Evolutionary conservation across 495 filamentous ascomycete genomes (phyloP), one percentile per base, ranked within the genome.

Genomic region (Cercophora samala): DNA sequence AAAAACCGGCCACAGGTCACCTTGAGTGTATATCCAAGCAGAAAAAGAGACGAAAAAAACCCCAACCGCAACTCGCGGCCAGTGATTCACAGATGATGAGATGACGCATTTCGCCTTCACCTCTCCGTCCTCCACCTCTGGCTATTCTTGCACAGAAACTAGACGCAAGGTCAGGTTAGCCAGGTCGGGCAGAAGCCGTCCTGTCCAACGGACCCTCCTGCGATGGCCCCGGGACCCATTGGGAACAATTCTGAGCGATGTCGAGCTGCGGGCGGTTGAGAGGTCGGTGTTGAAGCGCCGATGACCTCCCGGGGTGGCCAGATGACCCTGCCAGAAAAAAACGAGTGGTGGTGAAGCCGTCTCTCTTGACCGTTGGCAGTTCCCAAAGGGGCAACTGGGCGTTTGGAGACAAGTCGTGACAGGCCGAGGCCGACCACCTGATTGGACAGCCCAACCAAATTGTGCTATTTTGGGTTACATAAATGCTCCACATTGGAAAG

Each of bases 391-490:
- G 37, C 37, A 46, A 46, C 22, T 56, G 53, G 60, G 56, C 53
- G 70, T 73, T 62, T 74, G 60, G 66, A 64, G 62, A 64, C 42
- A 18, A 37, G 62, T 58, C 66, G 65, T 32, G 17, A 53, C n/a
- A 51, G 63, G 59, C 63, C 29, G 53, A 4, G 54, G 15, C 61
- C 58, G 42, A 51, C 51, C 23, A 19, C 17, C 42, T 76, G 69
- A 75, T 76, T 76, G 74, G 74, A 56, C 61, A 11, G 25, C 19
- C 22, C 46, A 26, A 23, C 5, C 13, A 19, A 26, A 51, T 8
- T 8, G 22, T 72, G 67, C 72, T 75, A 75, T 68, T 74, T 75
- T 72, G 46, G 58, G 66, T 26, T 22, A 58, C 46, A 19, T 8
- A 56, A 21, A 21, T 56, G 53, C 17, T 25, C 25, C 58, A 2